A percentile compares a stretch with the other conserved stretches of the same genome.
Conservation (phyloP, 345 rosid species). For the Stellera chamaejasme region DNA sequence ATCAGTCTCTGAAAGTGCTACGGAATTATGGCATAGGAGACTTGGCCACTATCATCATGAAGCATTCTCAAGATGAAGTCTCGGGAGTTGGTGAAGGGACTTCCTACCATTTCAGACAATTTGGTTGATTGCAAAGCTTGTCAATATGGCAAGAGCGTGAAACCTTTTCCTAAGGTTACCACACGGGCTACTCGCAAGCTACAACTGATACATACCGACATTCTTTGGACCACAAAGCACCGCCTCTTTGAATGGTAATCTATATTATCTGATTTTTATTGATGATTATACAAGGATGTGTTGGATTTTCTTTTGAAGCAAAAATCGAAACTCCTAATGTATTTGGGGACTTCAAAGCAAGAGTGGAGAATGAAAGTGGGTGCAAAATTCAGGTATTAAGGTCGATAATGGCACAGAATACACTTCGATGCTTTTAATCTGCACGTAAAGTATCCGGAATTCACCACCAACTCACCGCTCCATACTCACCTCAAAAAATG, state of each 20-base stretch:
- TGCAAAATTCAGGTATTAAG: background rate
- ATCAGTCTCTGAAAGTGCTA: too few species aligned
- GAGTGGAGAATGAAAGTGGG: constrained; percentile 3
- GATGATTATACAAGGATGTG: background rate
- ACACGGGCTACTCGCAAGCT: background rate
- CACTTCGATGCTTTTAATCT: background rate
- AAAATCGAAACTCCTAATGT: background rate
- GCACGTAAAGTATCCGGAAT: constrained; percentile 3
- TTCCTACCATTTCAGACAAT: background rate
- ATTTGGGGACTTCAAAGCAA: background rate
- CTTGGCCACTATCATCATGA: constrained; percentile 1
- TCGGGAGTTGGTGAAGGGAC: background rate
- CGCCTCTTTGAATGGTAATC: background rate
- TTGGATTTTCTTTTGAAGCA: background rate
- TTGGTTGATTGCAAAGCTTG: background rate
- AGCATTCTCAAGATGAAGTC: background rate
- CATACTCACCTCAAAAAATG: constrained; percentile 5
- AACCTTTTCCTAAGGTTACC: background rate
- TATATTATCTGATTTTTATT: background rate
- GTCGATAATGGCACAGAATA: constrained; percentile 9
- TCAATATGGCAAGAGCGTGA: background rate
- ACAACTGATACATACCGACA: background rate
- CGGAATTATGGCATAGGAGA: too few species aligned
- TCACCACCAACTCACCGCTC: constrained; percentile 2
- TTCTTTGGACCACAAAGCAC: background rate